A percentile compares a stretch with the other conserved stretches of the same genome.
These are phyloP conservation scores for Neurospora hispaniola DNA, from an alignment of 495 filamentous ascomycete species.

Conservation along the genomic window DNA sequence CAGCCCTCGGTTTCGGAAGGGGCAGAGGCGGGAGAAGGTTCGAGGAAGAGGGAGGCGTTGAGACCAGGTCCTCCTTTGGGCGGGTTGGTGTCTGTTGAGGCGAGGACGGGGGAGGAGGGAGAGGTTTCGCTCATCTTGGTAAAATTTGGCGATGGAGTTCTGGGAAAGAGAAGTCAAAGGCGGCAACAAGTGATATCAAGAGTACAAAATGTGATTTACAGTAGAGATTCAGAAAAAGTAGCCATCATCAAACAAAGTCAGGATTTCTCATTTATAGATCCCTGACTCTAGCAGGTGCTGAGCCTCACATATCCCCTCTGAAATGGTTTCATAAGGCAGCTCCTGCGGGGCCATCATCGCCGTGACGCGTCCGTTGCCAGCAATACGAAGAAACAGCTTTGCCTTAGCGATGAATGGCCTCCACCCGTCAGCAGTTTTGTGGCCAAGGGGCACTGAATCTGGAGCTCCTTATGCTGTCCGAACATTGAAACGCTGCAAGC, in stretches of 20 bases:
- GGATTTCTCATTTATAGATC: too few species aligned
- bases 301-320: neutral
- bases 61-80: neutral
- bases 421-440: neutral
- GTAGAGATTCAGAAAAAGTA: neutral
- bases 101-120: neutral
- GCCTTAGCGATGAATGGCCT: neutral
- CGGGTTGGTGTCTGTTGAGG: neutral
- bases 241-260: too few species aligned
- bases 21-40: neutral
- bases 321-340: neutral
- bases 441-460: neutral
- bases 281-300: neutral
- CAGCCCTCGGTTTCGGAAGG: neutral
- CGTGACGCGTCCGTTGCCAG: neutral
- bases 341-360: neutral
- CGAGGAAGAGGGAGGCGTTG: neutral
- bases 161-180: neutral
- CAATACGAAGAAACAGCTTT: neutral
- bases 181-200: neutral
- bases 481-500: neutral
- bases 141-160: neutral
- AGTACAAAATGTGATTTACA: neutral
- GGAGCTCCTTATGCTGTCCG: neutral
- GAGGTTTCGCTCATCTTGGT: neutral